Base-by-base conservation (phyloP, 345 rosid genomes). In the Turnera subulata region DNA sequence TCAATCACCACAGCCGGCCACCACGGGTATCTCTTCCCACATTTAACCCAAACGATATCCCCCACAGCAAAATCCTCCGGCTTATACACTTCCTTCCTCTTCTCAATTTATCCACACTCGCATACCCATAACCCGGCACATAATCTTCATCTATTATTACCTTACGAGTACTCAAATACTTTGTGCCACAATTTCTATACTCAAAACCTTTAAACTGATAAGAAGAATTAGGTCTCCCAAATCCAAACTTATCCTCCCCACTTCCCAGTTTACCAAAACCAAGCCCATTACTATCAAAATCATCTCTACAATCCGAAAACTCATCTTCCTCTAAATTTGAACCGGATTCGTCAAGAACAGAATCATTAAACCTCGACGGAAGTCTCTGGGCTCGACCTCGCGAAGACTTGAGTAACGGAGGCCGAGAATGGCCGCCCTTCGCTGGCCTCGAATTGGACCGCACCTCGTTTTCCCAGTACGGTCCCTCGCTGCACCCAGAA, bases 1-100 rank as follows among this genome's bases (percentile, higher is more conserved):
- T 93, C 95, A 16, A 93, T 89, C 55, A 89, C 97, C 51, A 81
- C 64, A 26, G 78, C 99, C 22, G 99, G 99, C 99, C 99, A 89
- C 65, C 95, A 81, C 5, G 99, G 99, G 65, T 73, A 81, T 22
- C 67, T 82, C 77, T 86, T 93, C 73, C 99, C 99, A 46, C 97
- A 87, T 72, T 88, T 93, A 16, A 82, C 99, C 97, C 99, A 94
- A 59, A 90, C 87, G 26, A 87, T 62, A 78, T 94, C 96, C 11
- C 88, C 87, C 68, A 81, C 70, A 43, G 82, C 77, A 73, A 94
- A 94, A 58, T 94, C 95, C 61, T 90, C 92, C 2, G 89, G 96
- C 71, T 61, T 84, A 54, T 85, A 87, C 24, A 77, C 78, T 50
- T 82, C 78, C 68, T 85, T 77, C 73, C 50, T 71, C 50, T 62